Evolutionary conservation across 1,139 yeast species (phyloP).

Genomic region (Sugiyamaella xylanicola): DNA sequence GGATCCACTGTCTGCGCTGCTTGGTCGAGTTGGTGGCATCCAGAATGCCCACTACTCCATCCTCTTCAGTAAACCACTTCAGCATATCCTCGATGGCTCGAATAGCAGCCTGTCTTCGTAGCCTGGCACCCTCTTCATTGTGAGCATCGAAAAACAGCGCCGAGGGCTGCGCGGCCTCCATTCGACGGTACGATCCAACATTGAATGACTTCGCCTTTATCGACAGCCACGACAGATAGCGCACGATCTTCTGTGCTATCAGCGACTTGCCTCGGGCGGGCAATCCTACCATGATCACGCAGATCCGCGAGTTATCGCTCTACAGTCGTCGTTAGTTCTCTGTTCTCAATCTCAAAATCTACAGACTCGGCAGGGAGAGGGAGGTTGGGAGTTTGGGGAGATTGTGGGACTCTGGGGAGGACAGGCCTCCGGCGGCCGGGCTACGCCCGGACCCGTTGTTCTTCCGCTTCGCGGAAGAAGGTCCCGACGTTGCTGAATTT

Average conservation of each 20-base stretch:
- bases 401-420: no score
- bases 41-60: constrained; percentile 86
- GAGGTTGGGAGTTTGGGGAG: no score
- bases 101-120: constrained; percentile 69
- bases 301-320: constrained; percentile 40
- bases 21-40: constrained; percentile 86
- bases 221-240: constrained; percentile 90
- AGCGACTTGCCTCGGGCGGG: constrained; percentile 80
- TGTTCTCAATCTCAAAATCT: no score
- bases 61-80: constrained; percentile 78
- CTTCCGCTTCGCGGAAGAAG: background rate
- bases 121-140: constrained; percentile 62
- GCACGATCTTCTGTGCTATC: constrained; percentile 78
- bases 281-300: constrained; percentile 57
- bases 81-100: constrained; percentile 81
- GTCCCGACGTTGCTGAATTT: background rate
- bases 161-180: constrained; percentile 55
- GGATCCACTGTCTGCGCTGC: constrained; percentile 67
- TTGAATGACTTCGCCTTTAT: constrained; percentile 86
- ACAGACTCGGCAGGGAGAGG: no score
- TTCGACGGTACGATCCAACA: constrained; percentile 82
- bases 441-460: constrained; percentile 9
- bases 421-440: constrained; percentile 6
- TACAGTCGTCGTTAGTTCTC: constrained; percentile 17
- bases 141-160: constrained; percentile 79